Percentiles rank a stretch among this genome's conserved stretches.
Conservation (phyloP, 23 red algal genomes). For the Gracilaria gracilis region DNA sequence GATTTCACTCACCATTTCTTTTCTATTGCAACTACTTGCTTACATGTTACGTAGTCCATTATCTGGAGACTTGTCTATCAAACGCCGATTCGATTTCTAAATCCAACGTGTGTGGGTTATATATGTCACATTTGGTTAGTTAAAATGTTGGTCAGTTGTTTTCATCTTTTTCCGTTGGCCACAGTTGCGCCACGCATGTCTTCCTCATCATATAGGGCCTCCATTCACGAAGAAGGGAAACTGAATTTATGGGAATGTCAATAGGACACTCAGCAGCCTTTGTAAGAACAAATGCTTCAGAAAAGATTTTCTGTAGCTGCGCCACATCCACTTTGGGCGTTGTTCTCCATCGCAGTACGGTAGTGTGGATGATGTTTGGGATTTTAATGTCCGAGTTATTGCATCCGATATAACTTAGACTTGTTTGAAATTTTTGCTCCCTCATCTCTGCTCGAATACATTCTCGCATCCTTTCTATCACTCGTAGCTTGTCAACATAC, state of each 20-base stretch:
- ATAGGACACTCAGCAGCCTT: slow-evolving; percentile 6
- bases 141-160: background rate
- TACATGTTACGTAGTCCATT: slow-evolving; percentile 2
- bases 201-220: slow-evolving; percentile 37
- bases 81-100: slow-evolving; percentile 75
- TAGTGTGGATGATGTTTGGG: slow-evolving; percentile 60
- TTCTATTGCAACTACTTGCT: background rate
- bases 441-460: slow-evolving; percentile 36
- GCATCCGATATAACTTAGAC: slow-evolving; percentile 1
- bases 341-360: slow-evolving; percentile 55
- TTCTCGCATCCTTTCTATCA: slow-evolving; percentile 27
- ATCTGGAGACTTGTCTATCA: slow-evolving; percentile 59
- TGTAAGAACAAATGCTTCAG: slow-evolving; percentile 36
- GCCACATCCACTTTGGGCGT: slow-evolving; percentile 10
- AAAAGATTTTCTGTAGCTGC: slow-evolving; percentile 28
- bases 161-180: slow-evolving; percentile 2
- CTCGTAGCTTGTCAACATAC: slow-evolving; percentile 20
- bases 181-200: slow-evolving; percentile 38
- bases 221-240: slow-evolving; percentile 45
- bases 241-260: slow-evolving; percentile 17
- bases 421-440: background rate
- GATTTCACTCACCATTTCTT: background rate
- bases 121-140: slow-evolving; percentile 1
- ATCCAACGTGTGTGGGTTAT: background rate
- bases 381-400: background rate